These are phyloP conservation scores for Entamoeba histolytica DNA, from an alignment of 208 protist genomes.

Conservation along the genomic window DNA sequence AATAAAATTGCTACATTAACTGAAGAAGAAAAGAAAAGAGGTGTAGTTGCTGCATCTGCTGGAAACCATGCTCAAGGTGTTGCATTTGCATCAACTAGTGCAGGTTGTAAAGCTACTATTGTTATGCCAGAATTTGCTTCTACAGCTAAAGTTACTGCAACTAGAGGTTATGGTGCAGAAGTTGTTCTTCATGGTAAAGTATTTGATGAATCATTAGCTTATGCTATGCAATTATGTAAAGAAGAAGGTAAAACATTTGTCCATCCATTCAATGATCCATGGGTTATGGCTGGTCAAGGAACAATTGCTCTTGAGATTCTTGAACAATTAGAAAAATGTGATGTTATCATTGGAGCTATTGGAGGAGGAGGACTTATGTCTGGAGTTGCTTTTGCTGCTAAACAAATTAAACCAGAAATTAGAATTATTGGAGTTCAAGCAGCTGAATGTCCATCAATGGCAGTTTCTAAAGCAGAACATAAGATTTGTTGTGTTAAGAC, in stretches of 20 bases:
- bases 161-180: neutral
- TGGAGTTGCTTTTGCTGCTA: neutral
- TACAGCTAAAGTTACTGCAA: neutral
- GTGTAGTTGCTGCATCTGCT: slow-evolving; percentile 5
- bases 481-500: neutral
- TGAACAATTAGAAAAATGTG: neutral
- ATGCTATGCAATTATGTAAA: neutral
- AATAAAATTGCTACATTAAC: neutral
- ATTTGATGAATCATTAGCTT: neutral
- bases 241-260: neutral
- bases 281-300: slow-evolving; percentile 9
- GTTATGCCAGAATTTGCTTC: slow-evolving; percentile 1
- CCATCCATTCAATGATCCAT: neutral
- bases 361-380: slow-evolving; percentile 9
- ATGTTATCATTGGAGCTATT: neutral
- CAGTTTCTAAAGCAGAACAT: neutral
- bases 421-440: slow-evolving; percentile 6
- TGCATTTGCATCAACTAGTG: neutral
- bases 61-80: slow-evolving; percentile 15
- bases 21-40: neutral
- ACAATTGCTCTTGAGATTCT: neutral
- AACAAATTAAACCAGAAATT: neutral
- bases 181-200: neutral
- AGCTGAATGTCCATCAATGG: neutral
- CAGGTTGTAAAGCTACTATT: neutral